phyloP scores from a whole-genome alignment of 2,329 filamentous ascomycete species.

The Verticillium nonalfalfae region DNA sequence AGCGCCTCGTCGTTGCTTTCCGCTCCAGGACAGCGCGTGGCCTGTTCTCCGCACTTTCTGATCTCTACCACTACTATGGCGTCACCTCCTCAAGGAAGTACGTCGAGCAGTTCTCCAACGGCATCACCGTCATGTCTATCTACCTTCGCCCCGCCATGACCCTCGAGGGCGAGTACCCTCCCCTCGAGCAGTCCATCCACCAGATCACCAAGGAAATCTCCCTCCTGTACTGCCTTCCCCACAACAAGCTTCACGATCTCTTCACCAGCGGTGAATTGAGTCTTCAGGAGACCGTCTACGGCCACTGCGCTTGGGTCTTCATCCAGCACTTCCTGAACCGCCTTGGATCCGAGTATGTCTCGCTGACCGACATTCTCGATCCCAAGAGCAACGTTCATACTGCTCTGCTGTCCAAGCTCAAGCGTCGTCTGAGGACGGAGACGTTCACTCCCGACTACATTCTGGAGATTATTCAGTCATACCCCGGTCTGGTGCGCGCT shows the following conservation, averaged over 20 bases:
- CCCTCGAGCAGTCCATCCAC: conserved; percentile 90
- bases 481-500: conserved; percentile 79
- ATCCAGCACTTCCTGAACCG: conserved; percentile 97
- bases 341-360: conserved; percentile 85
- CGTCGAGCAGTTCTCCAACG: conserved; percentile 97
- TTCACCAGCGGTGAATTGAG: conserved; percentile 84
- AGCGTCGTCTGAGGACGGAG: conserved; percentile 89
- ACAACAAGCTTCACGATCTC: conserved; percentile 89
- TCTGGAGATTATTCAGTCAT: conserved; percentile 88
- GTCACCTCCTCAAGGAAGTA: conserved; percentile 96
- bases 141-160: conserved; percentile 73
- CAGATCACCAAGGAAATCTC: conserved; percentile 99
- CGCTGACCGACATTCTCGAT: conserved; percentile 76
- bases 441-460: conserved; percentile 99
- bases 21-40: conserved; percentile 87
- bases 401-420: conserved; percentile 57
- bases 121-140: conserved; percentile 93
- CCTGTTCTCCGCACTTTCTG: conserved; percentile 89
- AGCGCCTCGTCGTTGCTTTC: conserved; percentile 91
- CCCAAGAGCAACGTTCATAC: conserved; percentile 48
- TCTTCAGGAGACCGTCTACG: conserved; percentile 94
- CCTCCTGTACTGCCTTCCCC: conserved; percentile 92
- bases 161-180: conserved; percentile 55
- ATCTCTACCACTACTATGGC: conserved; percentile 98
- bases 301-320: conserved; percentile 96